These are phyloP conservation scores for Sclerotinia trifoliorum DNA, from an alignment of 2,329 filamentous ascomycete species.

Conservation along the genomic window DNA sequence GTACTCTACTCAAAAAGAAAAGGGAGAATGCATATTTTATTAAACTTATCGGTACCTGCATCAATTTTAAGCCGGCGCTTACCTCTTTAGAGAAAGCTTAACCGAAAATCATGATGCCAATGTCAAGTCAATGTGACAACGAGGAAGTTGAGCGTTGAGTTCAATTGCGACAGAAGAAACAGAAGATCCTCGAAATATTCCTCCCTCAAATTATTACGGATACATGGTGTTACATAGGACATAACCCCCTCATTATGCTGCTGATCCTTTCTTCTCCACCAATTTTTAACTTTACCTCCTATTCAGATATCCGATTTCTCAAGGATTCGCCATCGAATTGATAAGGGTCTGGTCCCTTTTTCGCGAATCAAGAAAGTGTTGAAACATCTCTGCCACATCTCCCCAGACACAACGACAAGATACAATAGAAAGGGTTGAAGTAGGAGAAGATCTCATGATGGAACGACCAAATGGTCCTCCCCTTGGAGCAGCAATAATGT, in stretches of 20 bases:
- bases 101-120: slow-evolving; percentile 15
- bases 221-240: slow-evolving; percentile 17
- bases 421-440: neutral
- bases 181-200: slow-evolving; percentile 14
- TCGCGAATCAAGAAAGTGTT: slow-evolving; percentile 21
- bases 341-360: slow-evolving; percentile 23
- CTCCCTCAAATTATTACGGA: slow-evolving; percentile 6
- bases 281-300: slow-evolving; percentile 12
- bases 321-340: slow-evolving; percentile 18
- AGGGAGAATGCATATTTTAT: slow-evolving; percentile 16
- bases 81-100: slow-evolving; percentile 19
- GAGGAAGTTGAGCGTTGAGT: neutral
- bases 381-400: slow-evolving; percentile 21
- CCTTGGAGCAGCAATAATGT: slow-evolving; percentile 41
- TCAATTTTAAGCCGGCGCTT: slow-evolving; percentile 18
- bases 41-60: slow-evolving; percentile 24
- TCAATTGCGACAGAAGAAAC: slow-evolving; percentile 3
- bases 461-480: slow-evolving; percentile 38
- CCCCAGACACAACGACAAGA: slow-evolving; percentile 13
- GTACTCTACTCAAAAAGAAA: neutral
- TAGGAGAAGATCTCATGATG: slow-evolving; percentile 33
- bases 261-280: slow-evolving; percentile 1
- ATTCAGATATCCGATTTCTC: slow-evolving; percentile 12
- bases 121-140: slow-evolving; percentile 19
- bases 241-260: slow-evolving; percentile 20